Evolutionary conservation across 2,329 filamentous ascomycete genomes (phyloP), one percentile per base, ranked within the genome.

Genomic region (Grosmannia clavigera): DNA sequence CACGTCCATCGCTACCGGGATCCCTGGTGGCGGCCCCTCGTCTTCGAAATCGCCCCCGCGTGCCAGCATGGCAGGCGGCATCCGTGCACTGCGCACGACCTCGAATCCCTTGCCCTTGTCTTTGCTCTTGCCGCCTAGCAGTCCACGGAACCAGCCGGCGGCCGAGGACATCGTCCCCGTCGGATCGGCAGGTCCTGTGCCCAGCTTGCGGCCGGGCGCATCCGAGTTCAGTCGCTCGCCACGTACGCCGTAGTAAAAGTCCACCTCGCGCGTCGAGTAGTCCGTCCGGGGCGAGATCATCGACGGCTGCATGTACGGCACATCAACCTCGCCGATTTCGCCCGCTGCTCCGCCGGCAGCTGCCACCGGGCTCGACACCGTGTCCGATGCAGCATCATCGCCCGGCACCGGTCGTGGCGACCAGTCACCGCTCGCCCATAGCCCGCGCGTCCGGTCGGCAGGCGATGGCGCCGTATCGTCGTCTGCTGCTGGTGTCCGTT

Each of bases 51-150:
- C 78, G 11, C 79, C 74, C 33, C 73, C 79, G 68, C 71, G 77
- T 65, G 75, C 74, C 64, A 79, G 81, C 77, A 90, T 87, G 61
- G 86, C 85, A 7, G 88, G 86, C 2, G 91, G 91, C 76, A 94
- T 91, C 60, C 92, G 83, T 9, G 90, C 83, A 70, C 92, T 96
- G 67, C 94, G 79, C 19, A 99, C 92, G 5, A 99, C 94, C 71
- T 97, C 94, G 66, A 99, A 99, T 0, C 94, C 94, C 72, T 97
- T 97, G 65, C 87, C 86, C 72, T 95, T 95, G 65, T 96, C 92
- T 69, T 96, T 96, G 7, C 85, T 90, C 74, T 95, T 95, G 19
- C 87, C 88, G 14, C 85, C 86, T 61, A 96, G 82, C 6, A 96
- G 70, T 58, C 80, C 82, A 66, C 89, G 86, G 71, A 97, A 83